Conservation (phyloP, 2,329 filamentous ascomycete species). For the Epichloe uncinata region DNA sequence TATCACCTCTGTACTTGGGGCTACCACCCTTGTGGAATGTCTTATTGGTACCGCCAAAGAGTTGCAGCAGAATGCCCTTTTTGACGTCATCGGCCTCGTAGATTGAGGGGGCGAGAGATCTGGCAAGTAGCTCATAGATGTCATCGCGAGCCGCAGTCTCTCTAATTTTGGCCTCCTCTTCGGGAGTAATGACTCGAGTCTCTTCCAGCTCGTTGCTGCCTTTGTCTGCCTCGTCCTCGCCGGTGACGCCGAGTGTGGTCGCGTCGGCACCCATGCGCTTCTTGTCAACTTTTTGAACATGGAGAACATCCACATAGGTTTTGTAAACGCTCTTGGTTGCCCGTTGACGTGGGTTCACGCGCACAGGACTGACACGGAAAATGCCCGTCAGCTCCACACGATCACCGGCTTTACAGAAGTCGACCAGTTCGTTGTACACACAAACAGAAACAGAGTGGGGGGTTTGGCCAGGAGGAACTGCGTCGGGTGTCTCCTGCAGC, state of each 20-base stretch:
- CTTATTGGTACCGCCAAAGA: constrained; percentile 97
- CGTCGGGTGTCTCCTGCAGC: constrained; percentile 92
- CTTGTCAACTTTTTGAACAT: constrained; percentile 94
- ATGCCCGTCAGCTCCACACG: constrained; percentile 92
- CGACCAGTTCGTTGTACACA: constrained; percentile 91
- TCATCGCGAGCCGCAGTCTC: constrained; percentile 67
- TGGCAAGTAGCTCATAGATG: constrained; percentile 82
- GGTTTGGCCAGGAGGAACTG: constrained; percentile 87
- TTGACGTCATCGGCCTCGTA: constrained; percentile 99
- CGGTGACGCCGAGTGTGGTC: constrained; percentile 72
- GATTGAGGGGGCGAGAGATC: constrained; percentile 85
- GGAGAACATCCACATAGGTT: constrained; percentile 89
- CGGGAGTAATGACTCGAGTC: constrained; percentile 65
- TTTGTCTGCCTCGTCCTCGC: constrained; percentile 50
- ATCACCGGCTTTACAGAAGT: constrained; percentile 96
- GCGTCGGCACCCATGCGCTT: constrained; percentile 84
- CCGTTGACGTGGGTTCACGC: constrained; percentile 84
- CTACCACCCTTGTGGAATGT: constrained; percentile 93
- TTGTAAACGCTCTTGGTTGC: constrained; percentile 94
- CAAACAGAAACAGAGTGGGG: constrained; percentile 95
- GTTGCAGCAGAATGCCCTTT: constrained; percentile 94
- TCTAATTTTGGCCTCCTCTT: constrained; percentile 83
- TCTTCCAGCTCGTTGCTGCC: constrained; percentile 71
- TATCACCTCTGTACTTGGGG: constrained; percentile 91
- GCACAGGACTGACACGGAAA: constrained; percentile 87